A percentile compares a stretch with the other conserved stretches of the same genome.
Evolutionary conservation across 2,329 filamentous ascomycete genomes (phyloP).

Genomic region (Aspergillus oerlinghausenensis): DNA sequence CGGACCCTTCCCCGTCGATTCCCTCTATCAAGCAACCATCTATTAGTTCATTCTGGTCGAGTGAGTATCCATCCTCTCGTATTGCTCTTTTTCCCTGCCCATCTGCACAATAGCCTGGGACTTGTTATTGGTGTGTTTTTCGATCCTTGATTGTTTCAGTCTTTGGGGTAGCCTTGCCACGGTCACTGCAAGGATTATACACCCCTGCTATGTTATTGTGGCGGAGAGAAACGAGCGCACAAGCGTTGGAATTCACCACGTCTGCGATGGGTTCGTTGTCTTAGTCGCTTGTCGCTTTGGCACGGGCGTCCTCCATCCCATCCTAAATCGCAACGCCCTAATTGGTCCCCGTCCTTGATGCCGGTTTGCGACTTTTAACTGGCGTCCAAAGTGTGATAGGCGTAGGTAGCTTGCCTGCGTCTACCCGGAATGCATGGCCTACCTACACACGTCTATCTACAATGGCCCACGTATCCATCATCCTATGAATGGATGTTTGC

Average conservation of each 20-base stretch:
- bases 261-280: neutral
- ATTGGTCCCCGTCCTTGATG: conserved; percentile 19
- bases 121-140: neutral
- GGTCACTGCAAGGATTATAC: neutral
- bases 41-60: neutral
- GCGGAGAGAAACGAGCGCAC: neutral
- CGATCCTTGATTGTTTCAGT: neutral
- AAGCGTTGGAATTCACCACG: neutral
- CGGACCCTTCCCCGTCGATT: neutral
- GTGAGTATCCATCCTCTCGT: neutral
- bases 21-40: neutral
- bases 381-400: conserved; percentile 26
- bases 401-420: conserved; percentile 22
- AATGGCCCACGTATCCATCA: conserved; percentile 18
- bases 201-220: neutral
- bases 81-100: neutral
- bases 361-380: conserved; percentile 20
- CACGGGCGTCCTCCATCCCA: neutral
- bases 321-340: conserved; percentile 15
- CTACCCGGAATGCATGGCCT: conserved; percentile 27
- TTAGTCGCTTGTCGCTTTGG: neutral
- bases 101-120: neutral
- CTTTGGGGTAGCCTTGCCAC: neutral
- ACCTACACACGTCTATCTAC: neutral
- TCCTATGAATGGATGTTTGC: conserved; percentile 1